These are phyloP conservation scores for Tephrocybe sp. DNA, from an alignment of 768 basidiomycete species.

Conservation along the genomic window DNA sequence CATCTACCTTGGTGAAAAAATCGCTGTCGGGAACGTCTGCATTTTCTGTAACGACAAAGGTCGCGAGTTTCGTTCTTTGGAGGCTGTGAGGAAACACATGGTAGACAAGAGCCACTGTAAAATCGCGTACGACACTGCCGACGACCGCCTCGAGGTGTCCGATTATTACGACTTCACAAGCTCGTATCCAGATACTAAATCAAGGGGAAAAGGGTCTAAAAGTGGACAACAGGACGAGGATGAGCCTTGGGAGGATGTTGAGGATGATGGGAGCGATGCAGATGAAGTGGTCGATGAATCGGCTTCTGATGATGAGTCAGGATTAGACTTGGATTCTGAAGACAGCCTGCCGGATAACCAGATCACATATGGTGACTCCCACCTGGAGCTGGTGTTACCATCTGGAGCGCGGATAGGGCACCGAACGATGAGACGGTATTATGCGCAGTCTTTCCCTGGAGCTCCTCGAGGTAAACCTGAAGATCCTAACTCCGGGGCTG, in stretches of 20 bases:
- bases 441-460: constrained; percentile 74
- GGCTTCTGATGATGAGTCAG: constrained; percentile 30
- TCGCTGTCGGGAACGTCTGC: constrained; percentile 91
- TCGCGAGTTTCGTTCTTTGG: constrained; percentile 77
- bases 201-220: constrained; percentile 25
- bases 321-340: constrained; percentile 36
- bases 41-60: constrained; percentile 86
- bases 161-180: constrained; percentile 92
- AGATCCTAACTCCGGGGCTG: constrained; percentile 72
- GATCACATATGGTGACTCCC: constrained; percentile 76
- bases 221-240: constrained; percentile 18
- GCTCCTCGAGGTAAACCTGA: constrained; percentile 41
- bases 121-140: constrained; percentile 82
- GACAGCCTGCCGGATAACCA: constrained; percentile 49
- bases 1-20: constrained; percentile 86
- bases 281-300: constrained; percentile 45
- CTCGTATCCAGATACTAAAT: constrained; percentile 64
- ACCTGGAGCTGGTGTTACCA: constrained; percentile 88
- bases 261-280: constrained; percentile 41
- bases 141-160: constrained; percentile 82
- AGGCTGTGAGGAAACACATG: constrained; percentile 96
- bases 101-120: constrained; percentile 95
- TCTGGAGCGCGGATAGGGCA: constrained; percentile 94
- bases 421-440: constrained; percentile 82
- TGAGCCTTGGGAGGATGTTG: constrained; percentile 37